These are phyloP conservation scores for Carex arenaria DNA, from an alignment of 202 grass and related monocot genomes.

Conservation along the genomic window DNA sequence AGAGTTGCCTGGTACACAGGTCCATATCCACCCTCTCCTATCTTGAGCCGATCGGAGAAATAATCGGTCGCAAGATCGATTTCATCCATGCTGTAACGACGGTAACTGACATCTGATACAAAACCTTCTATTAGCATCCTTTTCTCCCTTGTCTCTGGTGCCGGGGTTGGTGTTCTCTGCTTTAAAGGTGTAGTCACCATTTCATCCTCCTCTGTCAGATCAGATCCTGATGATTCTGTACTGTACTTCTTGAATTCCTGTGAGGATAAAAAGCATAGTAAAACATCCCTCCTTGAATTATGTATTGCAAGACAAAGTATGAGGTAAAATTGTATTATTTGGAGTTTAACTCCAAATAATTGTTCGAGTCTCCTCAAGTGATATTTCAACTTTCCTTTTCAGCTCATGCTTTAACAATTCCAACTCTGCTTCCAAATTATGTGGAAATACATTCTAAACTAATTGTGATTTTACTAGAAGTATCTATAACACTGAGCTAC, in stretches of 20 bases:
- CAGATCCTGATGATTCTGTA: not conserved
- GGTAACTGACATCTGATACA: conserved; percentile 49
- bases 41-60: conserved; percentile 49
- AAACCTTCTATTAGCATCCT: conserved; percentile 60
- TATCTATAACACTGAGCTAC: not conserved
- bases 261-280: not conserved
- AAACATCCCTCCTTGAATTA: not conserved
- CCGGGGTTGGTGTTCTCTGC: conserved; percentile 5
- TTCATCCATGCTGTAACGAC: conserved; percentile 43
- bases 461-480: not conserved
- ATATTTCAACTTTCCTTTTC: too few species aligned
- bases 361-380: not conserved
- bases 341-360: not conserved
- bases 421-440: not conserved
- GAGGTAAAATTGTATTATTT: not conserved
- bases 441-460: not conserved
- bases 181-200: conserved; percentile 24
- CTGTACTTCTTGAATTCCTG: conserved; percentile 13
- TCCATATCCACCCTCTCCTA: conserved; percentile 84
- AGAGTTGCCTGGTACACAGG: conserved; percentile 75
- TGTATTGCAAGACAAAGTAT: not conserved
- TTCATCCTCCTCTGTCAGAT: conserved; percentile 19
- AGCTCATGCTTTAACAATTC: too few species aligned
- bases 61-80: conserved; percentile 31
- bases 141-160: conserved; percentile 47